Base-by-base conservation (phyloP, 2,329 filamentous ascomycete species). In the Neoarthrinium moseri region DNA sequence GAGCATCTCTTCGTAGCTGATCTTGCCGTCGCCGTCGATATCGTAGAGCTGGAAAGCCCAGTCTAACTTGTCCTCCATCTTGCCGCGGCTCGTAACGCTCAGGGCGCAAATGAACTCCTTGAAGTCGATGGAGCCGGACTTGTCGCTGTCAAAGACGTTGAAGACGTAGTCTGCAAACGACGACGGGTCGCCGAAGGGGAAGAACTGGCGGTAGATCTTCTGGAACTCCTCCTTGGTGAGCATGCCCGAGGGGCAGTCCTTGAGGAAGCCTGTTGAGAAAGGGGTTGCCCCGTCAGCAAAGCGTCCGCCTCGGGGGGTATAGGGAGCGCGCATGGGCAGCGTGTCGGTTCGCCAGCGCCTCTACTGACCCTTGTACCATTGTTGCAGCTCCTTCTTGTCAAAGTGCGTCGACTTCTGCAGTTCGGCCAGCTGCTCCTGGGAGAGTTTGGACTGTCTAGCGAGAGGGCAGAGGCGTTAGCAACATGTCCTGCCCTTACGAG, bases 1-100 rank as follows among this genome's bases (percentile, higher is more conserved):
- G 56, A 99, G 77, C 94, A 99, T 99, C 76, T 99, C 94, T 45
- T 97, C 90, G 68, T 97, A 99, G 68, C 88, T 96, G 64, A 99
- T 99, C 77, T 96, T 96, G 63, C 94, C 94, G 67, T 99, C 94
- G 46, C 94, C 92, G 63, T 99, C 94, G 62, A 99, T 97, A 71
- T 99, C 94, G 71, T 99, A 99, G 57, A 99, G 79, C 74, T 99
- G 92, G 74, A 99, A 99, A 13, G 94, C 94, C 94, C 94, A 99
- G 68, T 97, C 92, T 47, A 99, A 80, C 72, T 99, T 99, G 73
- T 99, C 94, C 73, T 99, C 94, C 90, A 97, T 96, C 77, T 95
- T 95, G 63, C 94, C 94, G 58, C 94, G 84, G 70, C 90, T 95
- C 41, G 94, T 99, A 63, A 99, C 92, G 69, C 90, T 96, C 53